Evolutionary conservation across 2,329 filamentous ascomycete species (phyloP), one percentile per base, ranked within the genome.

Genomic region (Xylariaceae sp.): DNA sequence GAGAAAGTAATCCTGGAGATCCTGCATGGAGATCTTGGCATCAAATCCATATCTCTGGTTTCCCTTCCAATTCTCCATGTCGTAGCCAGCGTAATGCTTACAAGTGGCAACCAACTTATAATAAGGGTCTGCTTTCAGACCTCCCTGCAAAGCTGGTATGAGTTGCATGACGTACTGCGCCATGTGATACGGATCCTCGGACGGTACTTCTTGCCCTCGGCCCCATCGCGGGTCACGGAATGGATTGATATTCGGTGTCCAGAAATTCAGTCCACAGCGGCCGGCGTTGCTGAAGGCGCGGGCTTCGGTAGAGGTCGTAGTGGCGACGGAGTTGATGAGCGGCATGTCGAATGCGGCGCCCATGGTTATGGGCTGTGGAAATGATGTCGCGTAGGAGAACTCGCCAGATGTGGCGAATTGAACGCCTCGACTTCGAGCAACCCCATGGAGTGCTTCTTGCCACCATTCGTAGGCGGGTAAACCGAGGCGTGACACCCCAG

Each of bases 221-320:
- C 83, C 83, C 83, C 82, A 84, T 22, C 84, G 71, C 0, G 83
- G 83, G 60, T 86, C 82, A 36, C 77, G 77, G 69, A 81, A 87
- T 0, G 80, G 76, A 60, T 87, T 87, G 65, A 88, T 83, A 60
- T 87, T 87, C 0, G 85, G 85, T 0, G 85, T 84, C 79, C 82
- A 87, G 62, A 75, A 84, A 63, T 85, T 76, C 13, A 83, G 63
- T 0, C 79, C 80, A 2, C 76, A 77, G 12, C 75, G 71, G 3
- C 79, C 80, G 7, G 66, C 75, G 59, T 88, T 88, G 61, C 74
- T 83, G 63, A 86, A 88, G 0, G 85, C 84, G 38, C 86, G 74
- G 0, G 81, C 82, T 63, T 89, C 84, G 0, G 78, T 86, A 36
- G 70, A 69, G 12, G 84, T 75, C 6, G 82, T 75, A 2, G 66